These are phyloP conservation scores for Pleomassaria siparia DNA, from an alignment of 2,329 filamentous ascomycete genomes.

Conservation along the genomic window DNA sequence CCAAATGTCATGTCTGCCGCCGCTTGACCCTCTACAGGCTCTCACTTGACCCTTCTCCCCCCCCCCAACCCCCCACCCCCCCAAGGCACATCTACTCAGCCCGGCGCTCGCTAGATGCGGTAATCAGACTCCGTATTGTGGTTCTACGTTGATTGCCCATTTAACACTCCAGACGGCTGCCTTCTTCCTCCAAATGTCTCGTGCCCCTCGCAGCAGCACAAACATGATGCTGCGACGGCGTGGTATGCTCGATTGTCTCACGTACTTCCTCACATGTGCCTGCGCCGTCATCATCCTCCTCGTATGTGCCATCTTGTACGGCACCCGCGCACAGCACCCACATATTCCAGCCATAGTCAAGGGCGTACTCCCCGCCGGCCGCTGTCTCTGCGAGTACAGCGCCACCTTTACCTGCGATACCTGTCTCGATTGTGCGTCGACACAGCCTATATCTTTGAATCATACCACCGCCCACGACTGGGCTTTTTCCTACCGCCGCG, in stretches of 20 bases:
- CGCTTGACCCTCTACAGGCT: too few relatives aligned
- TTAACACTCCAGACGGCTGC: constrained; percentile 13
- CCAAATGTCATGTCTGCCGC: too few relatives aligned
- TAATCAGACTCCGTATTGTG: constrained; percentile 1
- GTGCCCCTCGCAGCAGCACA: constrained; percentile 5
- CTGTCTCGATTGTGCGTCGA: constrained; percentile 34
- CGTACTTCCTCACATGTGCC: constrained; percentile 30
- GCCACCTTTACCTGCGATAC: constrained; percentile 34
- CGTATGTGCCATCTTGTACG: constrained; percentile 36
- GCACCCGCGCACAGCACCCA: constrained; percentile 34
- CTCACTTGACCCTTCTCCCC: too few relatives aligned
- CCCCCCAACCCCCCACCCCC: too few relatives aligned
- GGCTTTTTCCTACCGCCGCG: constrained; percentile 32
- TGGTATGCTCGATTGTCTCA: constrained; percentile 25
- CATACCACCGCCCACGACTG: constrained; percentile 21
- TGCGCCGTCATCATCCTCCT: constrained; percentile 33
- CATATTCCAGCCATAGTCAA: constrained; percentile 32
- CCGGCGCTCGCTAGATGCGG: not conserved
- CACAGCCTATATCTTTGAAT: constrained; percentile 18
- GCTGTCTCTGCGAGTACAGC: constrained; percentile 36
- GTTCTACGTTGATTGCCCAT: not conserved
- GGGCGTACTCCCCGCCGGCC: constrained; percentile 34
- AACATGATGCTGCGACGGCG: constrained; percentile 30
- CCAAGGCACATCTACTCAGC: too few relatives aligned
- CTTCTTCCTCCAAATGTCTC: constrained; percentile 5